Conservation (phyloP, 768 basidiomycete genomes). For the Hysterangium stoloniferum region DNA sequence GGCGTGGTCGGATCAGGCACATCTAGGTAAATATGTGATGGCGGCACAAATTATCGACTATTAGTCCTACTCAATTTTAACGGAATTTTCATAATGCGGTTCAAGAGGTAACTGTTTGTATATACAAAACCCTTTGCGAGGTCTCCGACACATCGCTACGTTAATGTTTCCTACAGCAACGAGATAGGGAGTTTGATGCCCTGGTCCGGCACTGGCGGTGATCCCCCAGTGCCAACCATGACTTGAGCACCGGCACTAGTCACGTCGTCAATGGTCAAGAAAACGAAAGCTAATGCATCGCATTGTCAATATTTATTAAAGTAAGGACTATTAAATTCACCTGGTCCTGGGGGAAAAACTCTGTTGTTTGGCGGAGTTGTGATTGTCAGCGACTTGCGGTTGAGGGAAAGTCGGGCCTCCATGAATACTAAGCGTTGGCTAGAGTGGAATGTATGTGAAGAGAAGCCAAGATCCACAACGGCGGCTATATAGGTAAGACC, state of each 20-base stretch:
- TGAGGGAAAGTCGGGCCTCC: constrained; percentile 21
- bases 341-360: constrained; percentile 29
- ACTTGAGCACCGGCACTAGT: background rate
- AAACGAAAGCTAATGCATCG: constrained; percentile 1
- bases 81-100: too few species aligned
- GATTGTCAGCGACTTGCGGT: constrained; percentile 24
- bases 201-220: constrained; percentile 2
- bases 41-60: too few species aligned
- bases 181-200: background rate
- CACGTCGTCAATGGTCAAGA: constrained; percentile 2
- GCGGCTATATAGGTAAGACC: constrained; percentile 18
- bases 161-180: too few species aligned
- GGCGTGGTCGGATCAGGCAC: too few species aligned
- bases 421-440: constrained; percentile 29
- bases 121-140: too few species aligned
- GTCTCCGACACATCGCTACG: too few species aligned
- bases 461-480: constrained; percentile 30
- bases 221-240: constrained; percentile 4
- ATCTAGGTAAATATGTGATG: too few species aligned
- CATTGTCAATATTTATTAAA: too few species aligned
- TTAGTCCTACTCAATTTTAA: too few species aligned
- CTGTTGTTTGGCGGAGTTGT: constrained; percentile 30
- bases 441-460: constrained; percentile 30
- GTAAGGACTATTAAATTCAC: constrained; percentile 13
- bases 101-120: too few species aligned